These are phyloP conservation scores for Magnaporthiopsis rhizophila DNA, from an alignment of 2,329 filamentous ascomycete genomes.

Conservation along the genomic window DNA sequence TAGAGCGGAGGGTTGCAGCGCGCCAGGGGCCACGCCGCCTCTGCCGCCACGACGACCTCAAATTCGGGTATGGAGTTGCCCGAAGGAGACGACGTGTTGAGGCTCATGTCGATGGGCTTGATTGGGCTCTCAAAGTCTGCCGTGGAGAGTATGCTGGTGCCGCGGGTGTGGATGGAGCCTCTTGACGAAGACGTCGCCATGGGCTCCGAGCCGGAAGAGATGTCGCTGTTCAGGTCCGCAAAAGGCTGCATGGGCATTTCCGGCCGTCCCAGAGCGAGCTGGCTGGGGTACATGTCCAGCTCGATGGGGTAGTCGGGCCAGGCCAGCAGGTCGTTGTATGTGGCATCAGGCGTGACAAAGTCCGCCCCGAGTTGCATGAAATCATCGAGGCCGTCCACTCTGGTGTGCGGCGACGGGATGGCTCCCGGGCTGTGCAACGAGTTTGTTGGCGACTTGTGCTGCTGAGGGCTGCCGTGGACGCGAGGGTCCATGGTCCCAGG, in stretches of 20 bases:
- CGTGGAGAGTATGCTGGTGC: constrained; percentile 38
- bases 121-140: constrained; percentile 26
- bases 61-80: constrained; percentile 34
- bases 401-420: constrained; percentile 28
- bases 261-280: constrained; percentile 23
- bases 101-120: constrained; percentile 23
- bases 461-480: constrained; percentile 17
- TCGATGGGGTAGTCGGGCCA: constrained; percentile 37
- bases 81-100: constrained; percentile 16
- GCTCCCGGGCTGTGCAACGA: constrained; percentile 25
- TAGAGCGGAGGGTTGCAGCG: constrained; percentile 39
- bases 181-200: constrained; percentile 32
- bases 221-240: constrained; percentile 29
- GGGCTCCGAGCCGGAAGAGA: constrained; percentile 33
- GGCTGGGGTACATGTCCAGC: constrained; percentile 30
- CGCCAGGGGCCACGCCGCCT: constrained; percentile 43
- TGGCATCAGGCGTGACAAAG: constrained; percentile 26
- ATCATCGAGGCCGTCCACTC: constrained; percentile 31
- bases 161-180: constrained; percentile 36
- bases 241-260: constrained; percentile 30
- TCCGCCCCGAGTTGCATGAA: constrained; percentile 30
- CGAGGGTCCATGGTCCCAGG: constrained; percentile 24
- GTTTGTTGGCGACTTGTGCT: constrained; percentile 24
- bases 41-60: constrained; percentile 37
- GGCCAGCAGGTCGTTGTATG: constrained; percentile 34